Conservation (phyloP, 805 yeast genomes). For the Barnettozyma wickerhamii region DNA sequence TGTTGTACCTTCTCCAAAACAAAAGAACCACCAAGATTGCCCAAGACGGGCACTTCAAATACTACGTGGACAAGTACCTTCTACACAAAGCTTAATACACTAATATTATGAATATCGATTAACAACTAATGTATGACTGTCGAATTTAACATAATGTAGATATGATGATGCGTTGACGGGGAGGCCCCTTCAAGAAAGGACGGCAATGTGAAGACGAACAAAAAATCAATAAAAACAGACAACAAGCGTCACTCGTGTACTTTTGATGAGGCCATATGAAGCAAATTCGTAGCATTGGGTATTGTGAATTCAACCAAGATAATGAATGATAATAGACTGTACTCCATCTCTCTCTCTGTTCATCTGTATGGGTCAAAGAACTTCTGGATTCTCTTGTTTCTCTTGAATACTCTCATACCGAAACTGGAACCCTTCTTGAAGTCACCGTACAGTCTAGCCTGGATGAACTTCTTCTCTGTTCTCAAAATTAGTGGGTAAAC, state of each 20-base stretch:
- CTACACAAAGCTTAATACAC: not conserved
- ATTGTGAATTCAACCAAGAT: too few relatives aligned
- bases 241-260: too few relatives aligned
- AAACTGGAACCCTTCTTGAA: conserved; percentile 42
- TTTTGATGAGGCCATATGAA: too few relatives aligned
- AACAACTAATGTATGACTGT: too few relatives aligned
- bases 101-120: not conserved
- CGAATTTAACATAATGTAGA: too few relatives aligned
- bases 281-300: too few relatives aligned
- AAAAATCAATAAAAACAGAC: too few relatives aligned
- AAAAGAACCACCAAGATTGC: not conserved
- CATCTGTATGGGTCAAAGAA: conserved; percentile 51
- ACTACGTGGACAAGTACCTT: conserved; percentile 4
- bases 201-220: too few relatives aligned
- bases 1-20: conserved; percentile 1
- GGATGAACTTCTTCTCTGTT: conserved; percentile 22
- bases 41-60: conserved; percentile 5
- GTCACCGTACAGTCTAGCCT: conserved; percentile 35
- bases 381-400: conserved; percentile 39
- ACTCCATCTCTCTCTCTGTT: too few relatives aligned
- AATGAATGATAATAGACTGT: too few relatives aligned
- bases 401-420: conserved; percentile 63
- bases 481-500: conserved; percentile 35
- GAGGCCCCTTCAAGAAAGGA: too few relatives aligned
- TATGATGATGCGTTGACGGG: too few relatives aligned